Percentiles rank a stretch among this genome's conserved stretches.
These are phyloP conservation scores for Limonium bicolor DNA, from an alignment of 148 eudicot genomes.

Conservation along the genomic window DNA sequence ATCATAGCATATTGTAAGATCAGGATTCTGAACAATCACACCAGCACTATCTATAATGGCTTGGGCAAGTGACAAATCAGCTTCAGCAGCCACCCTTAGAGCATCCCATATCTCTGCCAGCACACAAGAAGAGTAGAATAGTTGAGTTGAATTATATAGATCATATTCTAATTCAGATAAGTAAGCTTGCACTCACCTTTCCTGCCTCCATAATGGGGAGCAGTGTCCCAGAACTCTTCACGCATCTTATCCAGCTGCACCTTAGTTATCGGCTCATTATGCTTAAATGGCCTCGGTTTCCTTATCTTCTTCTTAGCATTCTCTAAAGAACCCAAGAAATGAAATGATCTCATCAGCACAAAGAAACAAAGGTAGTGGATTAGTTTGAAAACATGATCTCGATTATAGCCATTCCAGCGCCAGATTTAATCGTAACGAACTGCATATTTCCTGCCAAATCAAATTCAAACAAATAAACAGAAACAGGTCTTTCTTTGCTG, in stretches of 20 bases:
- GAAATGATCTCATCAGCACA: background rate
- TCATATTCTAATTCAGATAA: constrained; percentile 5
- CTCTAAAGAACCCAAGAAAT: background rate
- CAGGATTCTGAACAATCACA: constrained; percentile 52
- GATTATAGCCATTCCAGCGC: no score
- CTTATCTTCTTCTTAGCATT: constrained; percentile 35
- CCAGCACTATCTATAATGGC: constrained; percentile 73
- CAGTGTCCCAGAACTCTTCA: constrained; percentile 92
- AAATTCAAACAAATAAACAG: background rate
- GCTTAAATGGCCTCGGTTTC: constrained; percentile 85
- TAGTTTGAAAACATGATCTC: no score
- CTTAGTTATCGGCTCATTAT: constrained; percentile 53
- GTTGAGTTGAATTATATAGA: constrained; percentile 4
- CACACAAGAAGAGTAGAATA: constrained; percentile 1
- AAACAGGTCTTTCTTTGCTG: background rate
- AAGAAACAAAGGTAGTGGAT: background rate
- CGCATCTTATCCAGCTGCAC: constrained; percentile 56
- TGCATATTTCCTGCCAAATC: background rate
- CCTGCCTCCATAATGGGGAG: constrained; percentile 81
- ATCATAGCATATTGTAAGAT: constrained; percentile 71
- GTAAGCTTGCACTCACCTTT: constrained; percentile 30
- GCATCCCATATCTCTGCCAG: constrained; percentile 90
- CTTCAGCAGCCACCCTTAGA: constrained; percentile 57
- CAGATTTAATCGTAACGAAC: background rate
- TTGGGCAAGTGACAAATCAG: constrained; percentile 52